These are phyloP conservation scores for Ogataea corticis DNA, from an alignment of 805 yeast species.

Conservation along the genomic window DNA sequence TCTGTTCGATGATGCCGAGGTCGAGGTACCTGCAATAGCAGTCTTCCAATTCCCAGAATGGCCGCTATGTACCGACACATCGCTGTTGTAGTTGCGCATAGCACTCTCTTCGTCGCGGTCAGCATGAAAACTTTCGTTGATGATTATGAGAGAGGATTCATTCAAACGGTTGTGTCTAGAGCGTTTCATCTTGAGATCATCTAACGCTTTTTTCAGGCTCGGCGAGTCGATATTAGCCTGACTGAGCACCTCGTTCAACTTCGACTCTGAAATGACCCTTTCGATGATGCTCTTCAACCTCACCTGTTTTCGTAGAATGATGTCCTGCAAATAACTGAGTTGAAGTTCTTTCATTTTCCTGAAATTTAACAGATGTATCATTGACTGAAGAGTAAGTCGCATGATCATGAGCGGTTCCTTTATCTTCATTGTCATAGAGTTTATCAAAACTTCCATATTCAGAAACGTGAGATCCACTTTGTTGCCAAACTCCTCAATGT, in stretches of 20 bases:
- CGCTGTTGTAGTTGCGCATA: conserved; percentile 8
- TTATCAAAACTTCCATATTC: conserved; percentile 46
- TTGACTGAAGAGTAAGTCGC: conserved; percentile 43
- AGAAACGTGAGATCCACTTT: conserved; percentile 51
- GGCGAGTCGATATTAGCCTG: conserved; percentile 32
- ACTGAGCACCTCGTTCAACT: conserved; percentile 28
- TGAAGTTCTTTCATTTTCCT: conserved; percentile 55
- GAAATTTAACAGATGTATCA: conserved; percentile 47
- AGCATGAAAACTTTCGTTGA: conserved; percentile 11
- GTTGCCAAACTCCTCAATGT: conserved; percentile 54
- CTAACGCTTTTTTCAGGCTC: conserved; percentile 33
- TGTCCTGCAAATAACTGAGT: conserved; percentile 42
- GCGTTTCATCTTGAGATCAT: conserved; percentile 22
- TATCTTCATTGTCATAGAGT: conserved; percentile 41
- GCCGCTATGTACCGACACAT: conserved; percentile 9
- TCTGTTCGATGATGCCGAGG: conserved; percentile 16
- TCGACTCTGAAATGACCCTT: conserved; percentile 24
- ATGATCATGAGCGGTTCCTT: conserved; percentile 54
- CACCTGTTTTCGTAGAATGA: conserved; percentile 39
- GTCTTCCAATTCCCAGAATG: conserved; percentile 22
- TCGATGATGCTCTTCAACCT: conserved; percentile 30
- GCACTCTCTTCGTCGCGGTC: conserved; percentile 14
- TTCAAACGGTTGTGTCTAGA: conserved; percentile 11
- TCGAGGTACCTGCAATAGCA: conserved; percentile 23
- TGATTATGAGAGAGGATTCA: conserved; percentile 20